Evolutionary conservation across 1,284 basidiomycete species (phyloP).

Genomic region (Mycosarcoma maydis): DNA sequence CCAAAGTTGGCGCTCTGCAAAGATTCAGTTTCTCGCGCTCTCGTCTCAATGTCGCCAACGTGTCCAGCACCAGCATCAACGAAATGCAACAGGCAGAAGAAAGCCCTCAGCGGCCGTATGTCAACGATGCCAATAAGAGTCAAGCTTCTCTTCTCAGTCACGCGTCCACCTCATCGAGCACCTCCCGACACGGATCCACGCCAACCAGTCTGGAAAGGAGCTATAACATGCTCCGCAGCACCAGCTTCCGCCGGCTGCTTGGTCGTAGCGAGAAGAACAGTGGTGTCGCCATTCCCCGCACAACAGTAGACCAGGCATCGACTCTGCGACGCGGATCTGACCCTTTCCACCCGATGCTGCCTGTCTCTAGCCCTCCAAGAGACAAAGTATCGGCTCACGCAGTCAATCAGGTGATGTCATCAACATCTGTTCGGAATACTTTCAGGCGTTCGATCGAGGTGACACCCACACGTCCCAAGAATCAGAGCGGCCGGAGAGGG

Average conservation of each 20-base stretch:
- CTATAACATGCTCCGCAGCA: constrained; percentile 27
- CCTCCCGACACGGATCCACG: constrained; percentile 14
- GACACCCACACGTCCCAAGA: constrained; percentile 18
- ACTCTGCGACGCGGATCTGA: constrained; percentile 8
- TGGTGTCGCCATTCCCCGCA: not conserved
- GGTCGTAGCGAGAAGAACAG: constrained; percentile 12
- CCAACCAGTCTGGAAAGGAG: constrained; percentile 23
- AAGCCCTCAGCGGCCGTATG: constrained; percentile 3
- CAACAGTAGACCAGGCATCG: constrained; percentile 7
- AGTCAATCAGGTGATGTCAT: constrained; percentile 5
- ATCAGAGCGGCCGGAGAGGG: not conserved
- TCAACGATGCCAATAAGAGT: constrained; percentile 14
- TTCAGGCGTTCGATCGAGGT: constrained; percentile 24
- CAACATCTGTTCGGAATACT: constrained; percentile 14
- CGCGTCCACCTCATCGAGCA: constrained; percentile 18
- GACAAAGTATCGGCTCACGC: not conserved
- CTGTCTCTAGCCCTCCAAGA: constrained; percentile 9
- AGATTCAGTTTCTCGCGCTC: constrained; percentile 43
- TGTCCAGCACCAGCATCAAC: constrained; percentile 23
- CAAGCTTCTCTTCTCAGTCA: constrained; percentile 35
- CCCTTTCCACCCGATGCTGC: not conserved
- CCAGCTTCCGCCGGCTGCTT: constrained; percentile 29
- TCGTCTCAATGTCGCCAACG: constrained; percentile 23
- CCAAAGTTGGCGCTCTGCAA: constrained; percentile 29
- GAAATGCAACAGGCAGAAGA: not conserved